Evolutionary conservation across 2,329 filamentous ascomycete genomes (phyloP).

Genomic region (Fusarium equiseti): DNA sequence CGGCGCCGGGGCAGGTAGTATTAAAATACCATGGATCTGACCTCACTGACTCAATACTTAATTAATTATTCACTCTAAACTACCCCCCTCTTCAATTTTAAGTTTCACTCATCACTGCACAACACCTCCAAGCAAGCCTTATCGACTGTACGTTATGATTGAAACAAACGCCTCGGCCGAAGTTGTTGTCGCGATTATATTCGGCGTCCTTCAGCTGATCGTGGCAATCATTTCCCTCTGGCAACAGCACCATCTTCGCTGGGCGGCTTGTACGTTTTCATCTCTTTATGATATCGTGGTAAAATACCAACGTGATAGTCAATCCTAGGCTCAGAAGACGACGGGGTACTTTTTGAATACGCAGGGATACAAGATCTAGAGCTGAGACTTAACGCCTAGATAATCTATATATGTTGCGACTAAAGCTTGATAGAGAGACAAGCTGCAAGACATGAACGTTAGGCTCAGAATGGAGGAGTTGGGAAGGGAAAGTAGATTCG

Average conservation of each 20-base stretch:
- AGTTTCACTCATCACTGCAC: fast-evolving
- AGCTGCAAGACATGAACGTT: too few species aligned
- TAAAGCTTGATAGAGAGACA: too few species aligned
- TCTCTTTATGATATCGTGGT: fast-evolving
- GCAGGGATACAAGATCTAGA: too few species aligned
- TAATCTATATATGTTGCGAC: too few species aligned
- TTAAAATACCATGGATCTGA: too few species aligned
- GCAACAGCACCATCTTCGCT: conserved; percentile 5
- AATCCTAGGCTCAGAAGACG: neutral
- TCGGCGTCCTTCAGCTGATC: neutral
- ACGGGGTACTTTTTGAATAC: neutral
- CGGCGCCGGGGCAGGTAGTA: too few species aligned
- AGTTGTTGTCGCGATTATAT: neutral
- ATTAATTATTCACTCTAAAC: neutral
- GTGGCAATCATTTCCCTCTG: neutral
- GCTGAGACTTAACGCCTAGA: too few species aligned
- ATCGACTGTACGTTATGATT: neutral
- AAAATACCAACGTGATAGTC: neutral
- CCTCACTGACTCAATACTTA: too few species aligned
- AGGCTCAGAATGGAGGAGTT: too few species aligned
- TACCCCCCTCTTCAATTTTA: neutral
- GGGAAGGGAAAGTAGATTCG: too few species aligned
- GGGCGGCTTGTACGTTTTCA: neutral
- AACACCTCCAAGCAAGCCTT: neutral
- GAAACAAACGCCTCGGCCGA: neutral